Percentiles rank a stretch among this genome's conserved stretches.
Conservation (phyloP, 805 yeast genomes). For the Lachancea dasiensis region DNA sequence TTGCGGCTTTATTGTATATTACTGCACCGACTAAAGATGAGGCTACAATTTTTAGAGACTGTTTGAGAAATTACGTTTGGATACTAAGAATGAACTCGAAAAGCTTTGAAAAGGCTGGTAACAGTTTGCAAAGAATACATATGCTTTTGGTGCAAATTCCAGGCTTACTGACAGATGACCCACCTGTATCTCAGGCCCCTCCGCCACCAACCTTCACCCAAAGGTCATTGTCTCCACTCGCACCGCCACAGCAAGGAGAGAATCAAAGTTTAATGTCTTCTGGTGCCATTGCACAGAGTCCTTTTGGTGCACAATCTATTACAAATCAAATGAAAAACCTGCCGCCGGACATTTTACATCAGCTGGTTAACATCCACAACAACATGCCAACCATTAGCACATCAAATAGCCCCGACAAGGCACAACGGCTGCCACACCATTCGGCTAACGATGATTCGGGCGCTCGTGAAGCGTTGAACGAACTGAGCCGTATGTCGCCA, state of each 20-base stretch:
- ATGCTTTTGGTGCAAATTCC: constrained; percentile 71
- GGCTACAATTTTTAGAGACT: constrained; percentile 55
- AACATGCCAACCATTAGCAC: constrained; percentile 12
- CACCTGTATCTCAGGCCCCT: constrained; percentile 13
- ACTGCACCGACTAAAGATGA: constrained; percentile 62
- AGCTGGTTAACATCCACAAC: constrained; percentile 15
- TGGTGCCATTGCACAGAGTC: constrained; percentile 7
- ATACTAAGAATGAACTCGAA: constrained; percentile 66
- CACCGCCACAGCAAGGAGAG: constrained; percentile 13
- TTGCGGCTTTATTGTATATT: constrained; percentile 73
- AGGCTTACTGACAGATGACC: constrained; percentile 40
- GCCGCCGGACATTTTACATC: constrained; percentile 20
- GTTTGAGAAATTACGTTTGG: constrained; percentile 72
- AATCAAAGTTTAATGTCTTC: constrained; percentile 1
- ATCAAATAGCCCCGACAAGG: not conserved
- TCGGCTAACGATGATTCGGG: not conserved
- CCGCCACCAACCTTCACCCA: constrained; percentile 24
- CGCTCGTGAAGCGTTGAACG: not conserved
- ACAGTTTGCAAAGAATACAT: constrained; percentile 67
- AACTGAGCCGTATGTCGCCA: constrained; percentile 3
- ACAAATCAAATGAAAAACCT: constrained; percentile 17
- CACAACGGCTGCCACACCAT: not conserved
- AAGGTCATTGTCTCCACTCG: no score
- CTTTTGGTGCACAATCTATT: constrained; percentile 3
- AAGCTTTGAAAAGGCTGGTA: constrained; percentile 72